These are phyloP conservation scores for Dactylellina parvicollis DNA, from an alignment of 2,329 filamentous ascomycete genomes.

Conservation along the genomic window DNA sequence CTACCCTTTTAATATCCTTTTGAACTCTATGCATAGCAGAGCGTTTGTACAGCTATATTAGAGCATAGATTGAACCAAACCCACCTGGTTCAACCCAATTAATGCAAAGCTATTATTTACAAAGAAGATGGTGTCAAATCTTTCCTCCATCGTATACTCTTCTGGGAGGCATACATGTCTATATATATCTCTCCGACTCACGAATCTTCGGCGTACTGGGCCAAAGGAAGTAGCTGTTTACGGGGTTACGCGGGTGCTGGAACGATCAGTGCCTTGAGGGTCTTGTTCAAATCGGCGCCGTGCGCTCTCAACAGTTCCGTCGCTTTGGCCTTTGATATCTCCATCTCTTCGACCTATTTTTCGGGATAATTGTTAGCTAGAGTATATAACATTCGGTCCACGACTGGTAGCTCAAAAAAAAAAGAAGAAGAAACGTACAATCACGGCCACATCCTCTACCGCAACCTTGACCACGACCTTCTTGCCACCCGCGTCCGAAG, in stretches of 20 bases:
- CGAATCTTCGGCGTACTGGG: too few relatives aligned
- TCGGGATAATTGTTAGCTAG: neutral
- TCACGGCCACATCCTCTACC: constrained; percentile 73
- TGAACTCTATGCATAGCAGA: constrained; percentile 31
- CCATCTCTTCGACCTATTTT: constrained; percentile 72
- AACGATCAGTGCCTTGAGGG: constrained; percentile 71
- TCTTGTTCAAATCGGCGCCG: constrained; percentile 75
- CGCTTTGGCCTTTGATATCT: constrained; percentile 75
- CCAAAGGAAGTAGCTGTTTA: too few relatives aligned
- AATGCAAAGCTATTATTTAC: constrained; percentile 29
- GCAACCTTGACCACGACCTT: constrained; percentile 73
- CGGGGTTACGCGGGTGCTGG: constrained; percentile 50
- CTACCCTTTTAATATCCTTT: constrained; percentile 36
- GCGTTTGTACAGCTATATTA: constrained; percentile 40
- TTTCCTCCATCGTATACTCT: too few relatives aligned
- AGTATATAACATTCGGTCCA: neutral
- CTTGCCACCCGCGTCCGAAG: constrained; percentile 35
- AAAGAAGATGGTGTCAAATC: neutral
- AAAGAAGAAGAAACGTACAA: constrained; percentile 64
- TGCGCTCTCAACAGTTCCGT: constrained; percentile 77
- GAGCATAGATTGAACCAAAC: constrained; percentile 36
- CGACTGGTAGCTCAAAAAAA: neutral
- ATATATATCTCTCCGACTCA: too few relatives aligned
- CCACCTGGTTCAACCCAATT: constrained; percentile 1
- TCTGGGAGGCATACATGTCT: too few relatives aligned